Evolutionary conservation across 2,329 filamentous ascomycete genomes (phyloP), one percentile per base, ranked within the genome.

Genomic region (Penicillium nordicum): DNA sequence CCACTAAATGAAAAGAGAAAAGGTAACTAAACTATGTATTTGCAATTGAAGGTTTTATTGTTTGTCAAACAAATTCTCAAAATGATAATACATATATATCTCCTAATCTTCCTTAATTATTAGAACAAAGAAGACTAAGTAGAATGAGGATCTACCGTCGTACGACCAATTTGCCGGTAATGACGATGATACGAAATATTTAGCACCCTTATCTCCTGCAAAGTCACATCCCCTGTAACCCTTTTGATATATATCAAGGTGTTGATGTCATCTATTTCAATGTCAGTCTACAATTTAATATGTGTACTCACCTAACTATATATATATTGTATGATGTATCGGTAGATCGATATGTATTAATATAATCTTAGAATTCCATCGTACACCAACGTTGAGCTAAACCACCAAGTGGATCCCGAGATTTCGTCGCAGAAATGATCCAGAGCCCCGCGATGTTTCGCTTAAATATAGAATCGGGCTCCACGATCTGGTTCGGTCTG

Each of bases 391-490:
- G 32, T 50, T 44, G 8, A 50, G 52, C 46, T 54, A 54, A 43
- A 40, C 25, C 29, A 57, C 38, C 32, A 29, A 46, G 56, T 53
- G 58, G 41, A 47, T 25, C 40, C 30, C 12, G 2, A 46, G 9
- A 11, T 21, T 45, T 29, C 34, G 43, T 51, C 43, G 34, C 53
- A 58, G 44, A 43, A 37, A 29, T 50, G 52, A 32, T 30, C 46
- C 46, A 56, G 37, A 38, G 47, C 47, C 57, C 57, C 55, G 42
- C 34, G 41, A 16, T 37, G 27, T 56, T 56, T 43, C 51, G 43
- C 52, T 47, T 58, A 60, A 34, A 50, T 60, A 58, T 60, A 60
- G 58, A 52, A 56, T 25, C 18, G 14, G 41, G 36, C 27, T 40
- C 57, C 50, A 53, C 44, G 30, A 46, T 18, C 21, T 23, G 14